Evolutionary conservation across 306 rosid species (phyloP).

Genomic region (Fagus sylvatica): DNA sequence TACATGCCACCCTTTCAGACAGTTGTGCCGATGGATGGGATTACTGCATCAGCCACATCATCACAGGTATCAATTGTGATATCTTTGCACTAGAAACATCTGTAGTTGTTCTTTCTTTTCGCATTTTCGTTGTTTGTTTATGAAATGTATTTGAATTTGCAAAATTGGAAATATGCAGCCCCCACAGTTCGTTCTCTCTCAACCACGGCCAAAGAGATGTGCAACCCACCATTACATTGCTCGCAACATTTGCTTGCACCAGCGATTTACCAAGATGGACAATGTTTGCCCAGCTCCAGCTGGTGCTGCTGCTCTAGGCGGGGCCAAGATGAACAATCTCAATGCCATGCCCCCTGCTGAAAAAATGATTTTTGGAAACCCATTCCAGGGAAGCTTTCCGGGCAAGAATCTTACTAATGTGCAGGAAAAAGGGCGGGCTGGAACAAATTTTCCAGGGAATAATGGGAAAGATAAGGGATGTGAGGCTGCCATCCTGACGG

Average conservation of each 20-base stretch:
- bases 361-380: conserved; percentile 28
- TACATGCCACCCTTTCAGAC: conserved; percentile 36
- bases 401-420: conserved; percentile 24
- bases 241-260: conserved; percentile 57
- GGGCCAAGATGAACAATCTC: conserved; percentile 39
- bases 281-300: conserved; percentile 30
- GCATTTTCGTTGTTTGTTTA: not conserved
- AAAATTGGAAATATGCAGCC: conserved; percentile 44
- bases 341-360: conserved; percentile 31
- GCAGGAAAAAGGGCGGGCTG: conserved; percentile 33
- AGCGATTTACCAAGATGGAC: conserved; percentile 42
- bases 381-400: conserved; percentile 37
- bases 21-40: conserved; percentile 28
- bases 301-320: conserved; percentile 40
- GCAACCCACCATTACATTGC: conserved; percentile 71
- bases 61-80: conserved; percentile 41
- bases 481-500: conserved; percentile 29
- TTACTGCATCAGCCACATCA: conserved; percentile 21
- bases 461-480: conserved; percentile 30
- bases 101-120: not conserved
- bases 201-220: conserved; percentile 52
- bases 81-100: not conserved
- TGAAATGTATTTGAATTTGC: not conserved
- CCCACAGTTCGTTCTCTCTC: conserved; percentile 33
- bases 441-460: conserved; percentile 23